Evolutionary conservation across 495 filamentous ascomycete genomes (phyloP), one percentile per base, ranked within the genome.

Genomic region (Penicillium cataractarum): DNA sequence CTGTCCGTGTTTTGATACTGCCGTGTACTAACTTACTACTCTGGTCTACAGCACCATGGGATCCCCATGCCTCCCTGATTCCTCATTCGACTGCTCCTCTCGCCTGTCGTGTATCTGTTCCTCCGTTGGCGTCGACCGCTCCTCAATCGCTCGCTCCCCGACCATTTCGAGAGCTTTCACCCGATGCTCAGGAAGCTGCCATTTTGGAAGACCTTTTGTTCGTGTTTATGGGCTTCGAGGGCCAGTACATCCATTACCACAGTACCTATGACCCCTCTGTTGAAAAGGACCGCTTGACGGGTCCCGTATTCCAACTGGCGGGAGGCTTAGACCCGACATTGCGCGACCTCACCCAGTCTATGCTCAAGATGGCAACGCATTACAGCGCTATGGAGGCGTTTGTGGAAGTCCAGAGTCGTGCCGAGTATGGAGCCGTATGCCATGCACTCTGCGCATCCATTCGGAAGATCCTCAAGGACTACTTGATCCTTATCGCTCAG

Each of bases 201-300:
- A 89, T 98, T 12, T 77, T 98, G 54, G 93, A 97, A 65, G 95
- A 99, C 67, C 76, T 99, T 22, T 74, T 97, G 35, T 97, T 92
- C 73, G 92, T 96, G 4, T 94, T 97, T 65, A 97, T 98, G 94
- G 95, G 95, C n/a, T 96, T 92, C 63, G 95, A 99, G 76, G 95
- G 95, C 29, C 92, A 96, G 73, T 97, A 97, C 73, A 90, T 98
- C 65, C 92, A 93, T 61, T 98, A 92, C 66, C 82, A 82, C 39
- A 86, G 87, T 58, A 83, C 86, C 3, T 97, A 97, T 74, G 89
- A 97, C 61, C 92, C 95, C 0, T 74, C 83, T 6, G 83, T 87
- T 13, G 95, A 99, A 73, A 93, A 92, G 62, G 92, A 95, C 72
- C 87, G 93, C 19, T 78, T 98, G 55, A 81, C 86, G 1, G 95